Base-by-base conservation (phyloP, 371 early-diverging fungal genomes). In the Mortierella sp. region DNA sequence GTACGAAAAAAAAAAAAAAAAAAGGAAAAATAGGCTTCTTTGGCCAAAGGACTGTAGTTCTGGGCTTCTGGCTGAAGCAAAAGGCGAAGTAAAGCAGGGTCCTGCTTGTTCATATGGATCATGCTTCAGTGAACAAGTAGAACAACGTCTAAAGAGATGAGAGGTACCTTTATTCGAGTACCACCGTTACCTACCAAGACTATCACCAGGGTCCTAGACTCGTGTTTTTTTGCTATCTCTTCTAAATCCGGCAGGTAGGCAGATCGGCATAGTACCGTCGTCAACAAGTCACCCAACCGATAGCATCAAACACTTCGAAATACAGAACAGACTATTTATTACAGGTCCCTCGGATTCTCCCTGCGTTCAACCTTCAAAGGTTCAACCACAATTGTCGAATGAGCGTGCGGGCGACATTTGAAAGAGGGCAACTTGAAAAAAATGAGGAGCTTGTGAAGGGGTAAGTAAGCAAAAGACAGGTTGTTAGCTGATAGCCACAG, bases 1-100 rank as follows among this genome's bases (percentile, higher is more conserved):
- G 95, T 96, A n/a, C n/a, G n/a, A 32, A 32, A 2, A 32, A 32
- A 32, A 32, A 32, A 32, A 35, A 35, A 35, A 35, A 35, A 35
- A 35, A 35, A 35, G 35, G 35, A 35, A 35, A 35, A 35, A 35
- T 1, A 35, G 35, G n/a, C n/a, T n/a, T n/a, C n/a, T n/a, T 8
- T 55, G 24, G 55, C n/a, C 10, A 24, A n/a, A 6, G n/a, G n/a
- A 24, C 27, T 55, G 2, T 0, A 10, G 4, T 24, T 0, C 27
- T 55, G 55, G 4, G 3, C 0, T 24, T 0, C 27, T 55, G 55
- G 4, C n/a, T 55, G 1, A 10, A 11, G n/a, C n/a, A 58, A n/a
- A 10, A 27, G 27, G 6, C 18, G 14, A 27, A 16, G 7, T 8
- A 14, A 65, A 24, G 51, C 51, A 21, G 51, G 51, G 5, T 4